Evolutionary conservation across 169 alveolate species (phyloP).

Genomic region (Babesia gibsoni): DNA sequence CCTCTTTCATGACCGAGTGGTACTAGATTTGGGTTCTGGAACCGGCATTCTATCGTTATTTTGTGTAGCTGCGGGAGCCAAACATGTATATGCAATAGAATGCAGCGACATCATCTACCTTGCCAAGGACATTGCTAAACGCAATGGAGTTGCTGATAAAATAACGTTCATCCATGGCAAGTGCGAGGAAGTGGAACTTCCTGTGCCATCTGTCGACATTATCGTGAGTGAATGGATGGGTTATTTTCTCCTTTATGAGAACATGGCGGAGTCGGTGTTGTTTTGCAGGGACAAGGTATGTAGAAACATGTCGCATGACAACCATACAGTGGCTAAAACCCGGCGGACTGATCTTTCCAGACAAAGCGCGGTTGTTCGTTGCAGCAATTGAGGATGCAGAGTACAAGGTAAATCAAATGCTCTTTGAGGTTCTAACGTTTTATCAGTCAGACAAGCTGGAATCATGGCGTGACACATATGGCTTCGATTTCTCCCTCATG

Average conservation of each 20-base stretch:
- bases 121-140: conserved; percentile 88
- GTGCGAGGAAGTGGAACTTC: conserved; percentile 91
- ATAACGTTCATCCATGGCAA: conserved; percentile 92
- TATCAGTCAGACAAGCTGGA: conserved; percentile 85
- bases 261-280: conserved; percentile 95
- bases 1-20: conserved; percentile 92
- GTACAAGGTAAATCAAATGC: conserved; percentile 74
- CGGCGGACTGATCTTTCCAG: conserved; percentile 96
- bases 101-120: conserved; percentile 91
- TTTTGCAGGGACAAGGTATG: conserved; percentile 92
- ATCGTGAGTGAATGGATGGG: conserved; percentile 99
- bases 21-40: conserved; percentile 98
- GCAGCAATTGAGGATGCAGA: conserved; percentile 97
- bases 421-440: neutral
- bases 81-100: conserved; percentile 97
- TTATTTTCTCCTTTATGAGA: conserved; percentile 94
- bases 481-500: conserved; percentile 91
- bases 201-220: conserved; percentile 95
- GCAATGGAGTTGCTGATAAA: conserved; percentile 85
- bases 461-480: conserved; percentile 95
- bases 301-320: neutral
- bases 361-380: conserved; percentile 88
- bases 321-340: conserved; percentile 82
- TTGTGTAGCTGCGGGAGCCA: conserved; percentile 97
- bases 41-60: conserved; percentile 96